A percentile compares a stretch with the other conserved stretches of the same genome.
These are phyloP conservation scores for Venturia nashicola DNA, from an alignment of 2,329 filamentous ascomycete species.

Conservation along the genomic window DNA sequence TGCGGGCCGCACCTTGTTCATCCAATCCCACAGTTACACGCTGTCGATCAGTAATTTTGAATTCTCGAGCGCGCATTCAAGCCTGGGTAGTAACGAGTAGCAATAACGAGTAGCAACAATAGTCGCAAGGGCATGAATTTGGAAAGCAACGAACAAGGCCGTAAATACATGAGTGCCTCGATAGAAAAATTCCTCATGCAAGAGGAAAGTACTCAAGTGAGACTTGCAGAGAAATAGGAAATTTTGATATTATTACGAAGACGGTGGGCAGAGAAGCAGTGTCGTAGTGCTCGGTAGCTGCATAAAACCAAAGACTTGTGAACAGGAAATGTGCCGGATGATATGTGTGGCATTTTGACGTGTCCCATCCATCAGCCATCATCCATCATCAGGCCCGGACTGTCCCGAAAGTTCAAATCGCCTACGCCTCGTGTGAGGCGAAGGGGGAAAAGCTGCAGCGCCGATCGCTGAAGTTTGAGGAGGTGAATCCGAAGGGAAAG, in stretches of 20 bases:
- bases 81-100: neutral
- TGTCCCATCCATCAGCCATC: neutral
- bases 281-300: neutral
- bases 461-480: neutral
- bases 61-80: neutral
- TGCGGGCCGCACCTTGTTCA: slow-evolving; percentile 3
- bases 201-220: neutral
- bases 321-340: neutral
- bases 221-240: neutral
- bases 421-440: neutral
- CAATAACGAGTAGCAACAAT: neutral
- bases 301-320: neutral
- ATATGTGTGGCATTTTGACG: neutral
- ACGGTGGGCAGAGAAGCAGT: neutral
- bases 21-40: neutral
- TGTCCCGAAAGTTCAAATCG: neutral
- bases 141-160: neutral
- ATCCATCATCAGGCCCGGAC: neutral
- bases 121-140: neutral
- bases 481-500: neutral
- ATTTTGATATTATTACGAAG: neutral
- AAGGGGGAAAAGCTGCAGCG: neutral
- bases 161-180: neutral
- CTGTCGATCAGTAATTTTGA: neutral
- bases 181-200: neutral